Base-by-base conservation (phyloP, 192 early-diverging fungal genomes). In the Coemansia sp. region DNA sequence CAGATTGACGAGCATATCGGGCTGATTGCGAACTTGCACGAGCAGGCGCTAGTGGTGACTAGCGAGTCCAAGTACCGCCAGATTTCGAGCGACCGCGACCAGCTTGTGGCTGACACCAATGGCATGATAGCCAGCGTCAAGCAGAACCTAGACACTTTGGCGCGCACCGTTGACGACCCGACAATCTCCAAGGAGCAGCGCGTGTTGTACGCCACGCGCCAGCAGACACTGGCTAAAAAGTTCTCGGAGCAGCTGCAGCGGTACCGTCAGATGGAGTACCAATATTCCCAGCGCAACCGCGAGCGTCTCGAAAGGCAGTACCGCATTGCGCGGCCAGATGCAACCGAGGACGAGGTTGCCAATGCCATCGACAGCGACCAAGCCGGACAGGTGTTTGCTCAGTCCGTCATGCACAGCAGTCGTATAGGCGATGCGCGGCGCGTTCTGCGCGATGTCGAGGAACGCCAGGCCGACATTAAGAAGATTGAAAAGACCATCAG, bases 351-450 rank as follows among this genome's bases (percentile, higher is more conserved):
- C 3, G 79, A 85, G 36, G 71, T 82, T 25, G 59, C 68, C 32
- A 67, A 62, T 15, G 84, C 79, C 45, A 61, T 82, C 39, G 73
- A 85, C 43, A 70, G 65, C 60, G 79, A 79, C 57, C 74, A 76
- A 54, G 83, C 83, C 25, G 75, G 75, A 15, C 75, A 80, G 59
- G 74, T 81, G 60, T 85, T 85, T 78, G 74, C 83, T 4, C 74
- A 81, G 56, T 64, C 78, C 0, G 71, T 85, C 15, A 74, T 81
- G 74, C 57, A 47, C 24, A 65, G 68, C 54, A 73, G 29, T 64
- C 65, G 75, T 10, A 32, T 73, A 9, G 65, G 73, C 19, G 72
- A 76, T 39, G 78, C 74, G 17, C 71, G 73, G 37, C 74, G 74
- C 41, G 75, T 85, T 24, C 65, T 85, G 64, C 72, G 70, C 36